A percentile compares a stretch with the other conserved stretches of the same genome.
Evolutionary conservation across 148 eudicot species (phyloP).

Genomic region (Beta vulgaris): DNA sequence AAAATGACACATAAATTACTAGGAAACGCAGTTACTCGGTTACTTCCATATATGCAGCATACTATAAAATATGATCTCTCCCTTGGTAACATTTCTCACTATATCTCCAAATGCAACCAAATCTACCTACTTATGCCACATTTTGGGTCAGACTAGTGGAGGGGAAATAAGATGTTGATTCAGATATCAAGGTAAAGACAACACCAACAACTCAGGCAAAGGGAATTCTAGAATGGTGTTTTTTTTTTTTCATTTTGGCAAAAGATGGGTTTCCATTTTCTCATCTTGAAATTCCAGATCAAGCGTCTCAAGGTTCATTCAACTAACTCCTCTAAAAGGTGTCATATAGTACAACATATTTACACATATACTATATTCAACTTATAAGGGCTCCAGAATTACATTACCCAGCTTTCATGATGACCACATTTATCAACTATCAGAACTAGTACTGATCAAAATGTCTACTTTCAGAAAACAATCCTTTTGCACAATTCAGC

Average conservation of each 20-base stretch:
- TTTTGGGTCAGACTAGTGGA: neutral
- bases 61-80: neutral
- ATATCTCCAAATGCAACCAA: neutral
- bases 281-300: neutral
- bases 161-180: neutral
- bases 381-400: neutral
- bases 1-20: neutral
- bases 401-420: neutral
- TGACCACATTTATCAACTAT: neutral
- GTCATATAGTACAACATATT: neutral
- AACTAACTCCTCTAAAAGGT: neutral
- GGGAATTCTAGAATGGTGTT: neutral
- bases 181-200: neutral
- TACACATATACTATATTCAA: neutral
- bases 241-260: neutral
- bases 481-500: neutral
- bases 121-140: neutral
- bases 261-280: neutral
- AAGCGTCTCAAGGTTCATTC: neutral
- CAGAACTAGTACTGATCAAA: neutral
- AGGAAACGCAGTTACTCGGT: neutral
- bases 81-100: neutral
- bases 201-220: neutral
- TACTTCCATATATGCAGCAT: neutral
- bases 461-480: neutral